A percentile compares a stretch with the other conserved stretches of the same genome.
Conservation (phyloP, 1,139 yeast species). For the Lodderomyces jiufengensis region DNA sequence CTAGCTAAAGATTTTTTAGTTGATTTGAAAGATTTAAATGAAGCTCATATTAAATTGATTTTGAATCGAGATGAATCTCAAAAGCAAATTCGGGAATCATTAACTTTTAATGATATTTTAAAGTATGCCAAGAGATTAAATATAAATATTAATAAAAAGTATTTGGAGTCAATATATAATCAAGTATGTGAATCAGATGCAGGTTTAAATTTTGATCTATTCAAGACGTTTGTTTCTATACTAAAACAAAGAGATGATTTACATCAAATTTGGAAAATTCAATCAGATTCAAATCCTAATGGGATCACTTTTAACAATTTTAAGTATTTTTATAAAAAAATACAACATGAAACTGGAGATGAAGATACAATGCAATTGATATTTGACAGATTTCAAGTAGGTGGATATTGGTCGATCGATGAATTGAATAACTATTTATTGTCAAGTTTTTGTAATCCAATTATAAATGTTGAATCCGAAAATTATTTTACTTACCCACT, state of each 20-base stretch:
- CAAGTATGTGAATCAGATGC: slow-evolving; percentile 27
- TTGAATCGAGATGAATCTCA: slow-evolving; percentile 15
- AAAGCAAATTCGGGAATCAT: slow-evolving; percentile 24
- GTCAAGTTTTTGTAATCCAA: slow-evolving; percentile 44
- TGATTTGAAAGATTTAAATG: slow-evolving; percentile 27
- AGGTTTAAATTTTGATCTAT: slow-evolving; percentile 61
- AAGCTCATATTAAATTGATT: slow-evolving; percentile 22
- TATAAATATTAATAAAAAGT: slow-evolving; percentile 46
- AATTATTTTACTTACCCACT: slow-evolving; percentile 63
- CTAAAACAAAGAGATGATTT: slow-evolving; percentile 37
- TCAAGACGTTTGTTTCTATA: slow-evolving; percentile 63
- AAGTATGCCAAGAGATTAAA: slow-evolving; percentile 65
- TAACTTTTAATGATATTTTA: slow-evolving; percentile 67
- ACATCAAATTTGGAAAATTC: slow-evolving; percentile 26
- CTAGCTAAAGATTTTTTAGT: slow-evolving; percentile 32
- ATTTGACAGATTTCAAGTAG: slow-evolving; percentile 44
- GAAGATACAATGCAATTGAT: slow-evolving; percentile 27
- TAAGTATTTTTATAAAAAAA: slow-evolving; percentile 39
- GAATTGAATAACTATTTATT: slow-evolving; percentile 50
- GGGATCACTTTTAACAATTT: slow-evolving; percentile 45
- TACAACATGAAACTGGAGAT: slow-evolving; percentile 48
- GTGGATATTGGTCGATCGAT: slow-evolving; percentile 41
- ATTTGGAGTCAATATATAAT: slow-evolving; percentile 38
- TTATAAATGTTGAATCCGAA: slow-evolving; percentile 20
- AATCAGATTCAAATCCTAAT: slow-evolving; percentile 27